phyloP scores from a whole-genome alignment of 176 grass and related monocot genomes.

The Avena insularis region DNA sequence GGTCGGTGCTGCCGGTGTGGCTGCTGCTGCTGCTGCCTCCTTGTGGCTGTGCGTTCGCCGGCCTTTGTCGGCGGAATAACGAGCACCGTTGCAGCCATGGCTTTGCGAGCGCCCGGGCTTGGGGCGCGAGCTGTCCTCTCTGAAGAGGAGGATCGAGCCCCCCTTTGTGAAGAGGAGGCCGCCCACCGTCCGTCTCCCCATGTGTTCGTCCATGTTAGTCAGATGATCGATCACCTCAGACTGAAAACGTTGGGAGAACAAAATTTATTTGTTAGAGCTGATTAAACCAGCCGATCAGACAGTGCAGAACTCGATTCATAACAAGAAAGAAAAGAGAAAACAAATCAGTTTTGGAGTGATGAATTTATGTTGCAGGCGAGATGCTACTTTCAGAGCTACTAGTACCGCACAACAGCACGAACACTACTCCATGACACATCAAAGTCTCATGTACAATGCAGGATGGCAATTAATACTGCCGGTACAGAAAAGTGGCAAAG shows the following conservation, averaged over 20 bases:
- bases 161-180: conserved; percentile 85
- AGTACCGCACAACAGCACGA: too few species aligned
- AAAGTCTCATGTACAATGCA: neutral
- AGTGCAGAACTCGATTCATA: neutral
- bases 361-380: neutral
- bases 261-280: conserved; percentile 1
- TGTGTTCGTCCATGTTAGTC: conserved; percentile 62
- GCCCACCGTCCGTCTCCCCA: conserved; percentile 80
- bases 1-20: conserved; percentile 40
- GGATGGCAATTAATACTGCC: neutral
- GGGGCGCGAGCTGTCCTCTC: conserved; percentile 63
- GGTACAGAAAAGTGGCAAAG: neutral
- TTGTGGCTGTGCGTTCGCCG: conserved; percentile 37
- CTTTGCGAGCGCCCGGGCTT: conserved; percentile 54
- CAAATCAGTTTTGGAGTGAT: too few species aligned
- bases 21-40: neutral
- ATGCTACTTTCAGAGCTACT: neutral
- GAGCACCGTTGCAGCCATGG: conserved; percentile 52
- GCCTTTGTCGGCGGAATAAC: conserved; percentile 43
- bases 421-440: conserved; percentile 16
- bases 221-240: conserved; percentile 17
- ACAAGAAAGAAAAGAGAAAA: too few species aligned
- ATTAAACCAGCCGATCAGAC: neutral
- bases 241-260: conserved; percentile 23
- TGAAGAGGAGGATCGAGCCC: conserved; percentile 79